These are phyloP conservation scores for Penicillium arizonense DNA, from an alignment of 495 filamentous ascomycete species.

Conservation along the genomic window DNA sequence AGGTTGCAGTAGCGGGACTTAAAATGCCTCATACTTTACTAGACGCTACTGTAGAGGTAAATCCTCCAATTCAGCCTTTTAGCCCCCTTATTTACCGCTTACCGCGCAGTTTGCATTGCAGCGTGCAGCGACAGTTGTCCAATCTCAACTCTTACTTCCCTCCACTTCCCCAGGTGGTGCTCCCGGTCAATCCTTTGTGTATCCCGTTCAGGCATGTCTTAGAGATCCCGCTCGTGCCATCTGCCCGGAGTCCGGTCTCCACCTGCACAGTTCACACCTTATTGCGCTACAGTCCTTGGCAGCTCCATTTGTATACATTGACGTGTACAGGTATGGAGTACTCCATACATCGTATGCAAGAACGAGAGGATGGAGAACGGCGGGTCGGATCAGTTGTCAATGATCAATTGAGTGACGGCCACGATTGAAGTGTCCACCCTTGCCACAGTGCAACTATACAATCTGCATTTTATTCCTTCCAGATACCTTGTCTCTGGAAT, in stretches of 20 bases:
- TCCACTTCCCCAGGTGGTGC: conserved; percentile 28
- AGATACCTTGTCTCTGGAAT: not conserved
- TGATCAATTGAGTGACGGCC: conserved; percentile 7
- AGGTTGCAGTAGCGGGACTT: conserved; percentile 3
- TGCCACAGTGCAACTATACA: conserved; percentile 2
- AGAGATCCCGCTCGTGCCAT: conserved; percentile 11
- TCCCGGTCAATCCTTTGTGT: conserved; percentile 21
- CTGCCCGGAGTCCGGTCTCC: conserved; percentile 7
- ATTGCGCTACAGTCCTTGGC: conserved; percentile 11
- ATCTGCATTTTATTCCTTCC: not conserved
- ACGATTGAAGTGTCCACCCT: not conserved
- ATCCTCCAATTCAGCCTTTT: not conserved
- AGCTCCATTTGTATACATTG: not conserved
- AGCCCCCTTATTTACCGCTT: not conserved
- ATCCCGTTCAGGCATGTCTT: not conserved
- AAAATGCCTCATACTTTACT: conserved; percentile 10
- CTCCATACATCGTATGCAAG: not conserved
- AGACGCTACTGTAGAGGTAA: no score
- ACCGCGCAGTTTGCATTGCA: conserved; percentile 5
- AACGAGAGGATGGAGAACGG: not conserved
- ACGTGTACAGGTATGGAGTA: no score
- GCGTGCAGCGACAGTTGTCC: conserved; percentile 1
- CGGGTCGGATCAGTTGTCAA: conserved; percentile 4
- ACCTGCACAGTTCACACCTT: conserved; percentile 34
- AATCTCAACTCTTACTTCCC: not conserved